Evolutionary conservation across 768 basidiomycete species (phyloP).

Genomic region (Leucosporidium yakuticum): DNA sequence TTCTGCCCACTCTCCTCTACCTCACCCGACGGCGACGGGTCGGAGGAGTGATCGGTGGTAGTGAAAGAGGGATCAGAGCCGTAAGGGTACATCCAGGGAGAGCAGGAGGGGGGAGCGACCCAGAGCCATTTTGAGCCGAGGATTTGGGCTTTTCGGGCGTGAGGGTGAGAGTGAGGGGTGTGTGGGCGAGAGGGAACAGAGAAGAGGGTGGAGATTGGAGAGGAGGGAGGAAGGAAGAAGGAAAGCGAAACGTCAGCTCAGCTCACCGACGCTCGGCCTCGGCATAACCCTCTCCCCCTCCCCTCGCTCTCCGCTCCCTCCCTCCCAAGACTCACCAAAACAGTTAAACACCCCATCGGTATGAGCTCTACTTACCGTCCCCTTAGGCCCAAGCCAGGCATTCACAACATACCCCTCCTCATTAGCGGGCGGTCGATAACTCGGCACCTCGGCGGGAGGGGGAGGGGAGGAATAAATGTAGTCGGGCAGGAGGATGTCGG

Average conservation of each 20-base stretch:
- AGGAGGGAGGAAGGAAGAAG: no score
- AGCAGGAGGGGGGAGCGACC: slow-evolving; percentile 66
- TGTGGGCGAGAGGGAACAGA: background rate
- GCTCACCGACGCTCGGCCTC: no score
- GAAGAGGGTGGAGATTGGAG: no score
- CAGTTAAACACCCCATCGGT: slow-evolving; percentile 90
- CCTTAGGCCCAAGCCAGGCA: slow-evolving; percentile 73
- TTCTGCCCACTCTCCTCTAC: background rate
- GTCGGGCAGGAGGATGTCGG: slow-evolving; percentile 78
- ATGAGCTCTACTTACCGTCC: slow-evolving; percentile 82
- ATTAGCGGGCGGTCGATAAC: slow-evolving; percentile 61
- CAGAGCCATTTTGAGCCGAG: slow-evolving; percentile 85
- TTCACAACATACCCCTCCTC: slow-evolving; percentile 64
- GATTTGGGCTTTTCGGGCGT: slow-evolving; percentile 73
- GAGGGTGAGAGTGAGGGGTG: slow-evolving; percentile 4
- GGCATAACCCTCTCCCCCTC: no score
- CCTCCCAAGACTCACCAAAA: slow-evolving; percentile 56
- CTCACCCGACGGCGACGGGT: slow-evolving; percentile 1
- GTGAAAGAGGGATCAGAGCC: slow-evolving; percentile 6
- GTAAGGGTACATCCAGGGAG: slow-evolving; percentile 54
- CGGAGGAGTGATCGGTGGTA: background rate
- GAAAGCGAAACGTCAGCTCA: no score
- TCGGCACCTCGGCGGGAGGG: slow-evolving; percentile 40
- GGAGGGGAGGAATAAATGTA: slow-evolving; percentile 68
- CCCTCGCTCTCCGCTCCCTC: no score